Evolutionary conservation across 2,329 filamentous ascomycete genomes (phyloP).

Genomic region (Alternaria angustiovoidea): DNA sequence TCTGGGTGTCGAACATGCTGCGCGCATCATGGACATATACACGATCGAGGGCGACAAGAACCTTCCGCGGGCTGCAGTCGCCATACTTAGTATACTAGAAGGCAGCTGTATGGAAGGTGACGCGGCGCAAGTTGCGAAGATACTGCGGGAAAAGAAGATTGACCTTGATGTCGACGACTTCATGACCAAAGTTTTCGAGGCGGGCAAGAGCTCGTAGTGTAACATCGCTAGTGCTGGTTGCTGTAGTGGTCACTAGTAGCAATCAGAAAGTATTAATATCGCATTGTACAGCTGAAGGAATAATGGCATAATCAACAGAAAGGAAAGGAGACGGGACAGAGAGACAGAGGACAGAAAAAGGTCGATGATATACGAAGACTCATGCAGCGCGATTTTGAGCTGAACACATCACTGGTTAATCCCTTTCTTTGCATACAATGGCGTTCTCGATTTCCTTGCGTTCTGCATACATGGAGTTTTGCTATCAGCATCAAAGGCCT

Average conservation of each 20-base stretch:
- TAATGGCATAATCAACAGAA: not conserved
- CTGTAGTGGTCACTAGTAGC: not conserved
- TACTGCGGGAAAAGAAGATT: slow-evolving; percentile 26
- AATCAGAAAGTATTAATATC: slow-evolving; percentile 3
- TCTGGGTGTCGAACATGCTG: slow-evolving; percentile 73
- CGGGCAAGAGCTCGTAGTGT: slow-evolving; percentile 36
- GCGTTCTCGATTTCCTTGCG: not conserved
- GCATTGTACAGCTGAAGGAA: not conserved
- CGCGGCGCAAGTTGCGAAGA: slow-evolving; percentile 32
- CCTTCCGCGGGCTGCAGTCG: slow-evolving; percentile 75
- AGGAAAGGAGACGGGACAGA: not conserved
- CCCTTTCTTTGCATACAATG: not conserved
- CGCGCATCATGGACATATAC: slow-evolving; percentile 81
- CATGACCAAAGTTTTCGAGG: slow-evolving; percentile 46
- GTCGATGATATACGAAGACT: slow-evolving; percentile 15
- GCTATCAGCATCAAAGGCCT: not conserved
- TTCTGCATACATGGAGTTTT: slow-evolving; percentile 1
- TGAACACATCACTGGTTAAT: slow-evolving; percentile 6
- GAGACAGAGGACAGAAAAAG: slow-evolving; percentile 1
- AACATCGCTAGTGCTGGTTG: not conserved
- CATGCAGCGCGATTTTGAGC: slow-evolving; percentile 14
- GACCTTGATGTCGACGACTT: slow-evolving; percentile 40
- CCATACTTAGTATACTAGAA: slow-evolving; percentile 65
- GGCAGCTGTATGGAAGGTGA: slow-evolving; percentile 50
- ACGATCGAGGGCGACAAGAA: slow-evolving; percentile 81